Percentiles rank a stretch among this genome's conserved stretches.
These are phyloP conservation scores for Suhomyces coccinellae DNA, from an alignment of 1,139 yeast species.

Conservation along the genomic window DNA sequence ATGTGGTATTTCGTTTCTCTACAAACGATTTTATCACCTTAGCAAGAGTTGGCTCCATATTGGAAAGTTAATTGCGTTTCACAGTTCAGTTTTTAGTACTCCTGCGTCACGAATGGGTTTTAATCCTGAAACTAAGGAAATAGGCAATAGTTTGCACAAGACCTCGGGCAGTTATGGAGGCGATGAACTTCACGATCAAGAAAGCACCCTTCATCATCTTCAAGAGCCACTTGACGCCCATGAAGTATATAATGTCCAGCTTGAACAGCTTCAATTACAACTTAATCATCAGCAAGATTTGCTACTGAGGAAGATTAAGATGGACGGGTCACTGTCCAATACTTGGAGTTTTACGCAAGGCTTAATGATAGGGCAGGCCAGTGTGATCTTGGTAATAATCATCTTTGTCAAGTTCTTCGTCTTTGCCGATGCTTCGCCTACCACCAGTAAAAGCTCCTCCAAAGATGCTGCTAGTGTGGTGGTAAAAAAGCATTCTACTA, in stretches of 20 bases:
- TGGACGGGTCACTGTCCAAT: slow-evolving; percentile 14
- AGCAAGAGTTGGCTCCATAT: too few relatives aligned
- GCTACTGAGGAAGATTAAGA: slow-evolving; percentile 31
- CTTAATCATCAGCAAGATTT: slow-evolving; percentile 36
- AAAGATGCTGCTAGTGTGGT: slow-evolving; percentile 41
- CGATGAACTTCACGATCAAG: not conserved
- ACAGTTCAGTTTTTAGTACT: not conserved
- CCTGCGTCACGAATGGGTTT: not conserved
- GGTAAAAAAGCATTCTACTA: slow-evolving; percentile 33
- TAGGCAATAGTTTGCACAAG: not conserved
- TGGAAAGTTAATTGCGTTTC: not conserved
- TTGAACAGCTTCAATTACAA: slow-evolving; percentile 32
- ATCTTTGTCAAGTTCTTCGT: slow-evolving; percentile 84
- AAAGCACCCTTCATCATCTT: not conserved
- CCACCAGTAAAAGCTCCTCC: slow-evolving; percentile 31
- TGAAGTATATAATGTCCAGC: not conserved
- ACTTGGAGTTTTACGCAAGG: slow-evolving; percentile 78
- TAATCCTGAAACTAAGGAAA: not conserved
- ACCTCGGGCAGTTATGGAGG: not conserved
- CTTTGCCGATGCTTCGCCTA: slow-evolving; percentile 67
- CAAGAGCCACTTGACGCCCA: not conserved
- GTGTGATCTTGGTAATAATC: slow-evolving; percentile 73
- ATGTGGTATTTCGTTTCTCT: too few relatives aligned
- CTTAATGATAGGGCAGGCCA: slow-evolving; percentile 76
- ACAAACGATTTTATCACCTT: too few relatives aligned